Conservation (phyloP, 768 basidiomycete genomes). For the Tubosaeta sp. region DNA sequence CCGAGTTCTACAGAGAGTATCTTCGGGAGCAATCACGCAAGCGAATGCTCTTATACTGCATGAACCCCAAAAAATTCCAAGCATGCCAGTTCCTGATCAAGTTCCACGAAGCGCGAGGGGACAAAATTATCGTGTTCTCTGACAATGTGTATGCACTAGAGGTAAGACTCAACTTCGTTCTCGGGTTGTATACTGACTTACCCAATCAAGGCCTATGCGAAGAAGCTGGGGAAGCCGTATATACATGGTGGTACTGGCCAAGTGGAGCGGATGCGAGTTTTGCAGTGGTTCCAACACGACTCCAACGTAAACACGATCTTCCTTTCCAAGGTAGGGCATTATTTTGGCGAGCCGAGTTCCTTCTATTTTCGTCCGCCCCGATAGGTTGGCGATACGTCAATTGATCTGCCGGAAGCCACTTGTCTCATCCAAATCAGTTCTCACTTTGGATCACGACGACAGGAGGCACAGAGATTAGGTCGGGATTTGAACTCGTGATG, state of each 20-base stretch:
- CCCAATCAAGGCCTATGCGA: constrained; percentile 76
- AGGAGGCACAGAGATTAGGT: constrained; percentile 97
- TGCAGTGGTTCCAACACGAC: constrained; percentile 94
- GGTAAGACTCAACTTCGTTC: constrained; percentile 42
- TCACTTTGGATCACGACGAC: constrained; percentile 96
- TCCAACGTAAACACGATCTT: constrained; percentile 97
- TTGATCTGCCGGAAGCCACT: constrained; percentile 97
- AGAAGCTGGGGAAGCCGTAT: constrained; percentile 88
- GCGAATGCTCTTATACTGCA: constrained; percentile 95
- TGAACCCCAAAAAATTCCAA: constrained; percentile 99
- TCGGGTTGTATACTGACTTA: constrained; percentile 1
- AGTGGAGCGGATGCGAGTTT: constrained; percentile 90
- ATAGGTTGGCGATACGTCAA: constrained; percentile 96
- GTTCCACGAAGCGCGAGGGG: constrained; percentile 95
- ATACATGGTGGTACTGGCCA: constrained; percentile 97
- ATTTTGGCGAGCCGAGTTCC: constrained; percentile 5
- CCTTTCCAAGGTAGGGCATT: constrained; percentile 75
- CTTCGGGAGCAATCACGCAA: constrained; percentile 89
- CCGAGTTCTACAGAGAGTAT: constrained; percentile 98
- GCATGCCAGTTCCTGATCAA: constrained; percentile 98
- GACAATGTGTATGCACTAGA: constrained; percentile 97
- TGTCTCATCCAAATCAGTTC: constrained; percentile 99
- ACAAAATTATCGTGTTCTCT: constrained; percentile 99
- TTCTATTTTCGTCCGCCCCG: constrained; percentile 14
- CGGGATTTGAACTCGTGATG: constrained; percentile 19